A percentile compares a stretch with the other conserved stretches of the same genome.
These are phyloP conservation scores for Jaltomata sinuosa DNA, from an alignment of 257 asterid species.

Conservation along the genomic window DNA sequence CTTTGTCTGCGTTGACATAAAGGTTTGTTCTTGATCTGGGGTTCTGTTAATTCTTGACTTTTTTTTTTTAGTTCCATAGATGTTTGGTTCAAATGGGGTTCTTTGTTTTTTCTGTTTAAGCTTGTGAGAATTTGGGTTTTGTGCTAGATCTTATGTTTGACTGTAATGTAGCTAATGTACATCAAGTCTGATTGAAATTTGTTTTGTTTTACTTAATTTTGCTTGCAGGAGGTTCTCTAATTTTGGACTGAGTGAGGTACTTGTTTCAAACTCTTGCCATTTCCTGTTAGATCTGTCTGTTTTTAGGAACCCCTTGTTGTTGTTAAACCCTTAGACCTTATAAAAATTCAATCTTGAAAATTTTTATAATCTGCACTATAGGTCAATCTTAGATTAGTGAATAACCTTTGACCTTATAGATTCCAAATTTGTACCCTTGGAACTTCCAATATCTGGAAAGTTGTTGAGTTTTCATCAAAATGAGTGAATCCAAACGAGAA, in stretches of 20 bases:
- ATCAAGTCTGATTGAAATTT: not conserved
- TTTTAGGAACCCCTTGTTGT: not conserved
- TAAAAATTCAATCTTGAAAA: not conserved
- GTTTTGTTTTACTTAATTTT: not conserved
- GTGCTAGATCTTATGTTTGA: not conserved
- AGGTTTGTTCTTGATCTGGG: constrained; percentile 4
- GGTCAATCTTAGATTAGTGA: not conserved
- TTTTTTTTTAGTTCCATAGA: not conserved
- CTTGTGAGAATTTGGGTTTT: not conserved
- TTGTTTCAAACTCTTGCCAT: not conserved
- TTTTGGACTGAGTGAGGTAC: not conserved
- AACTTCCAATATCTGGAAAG: not conserved
- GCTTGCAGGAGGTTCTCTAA: not conserved
- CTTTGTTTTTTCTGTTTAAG: not conserved
- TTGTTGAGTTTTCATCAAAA: not conserved
- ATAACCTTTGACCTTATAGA: not conserved
- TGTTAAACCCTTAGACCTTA: not conserved
- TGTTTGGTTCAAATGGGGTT: not conserved
- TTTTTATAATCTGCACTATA: not conserved
- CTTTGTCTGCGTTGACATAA: not conserved
- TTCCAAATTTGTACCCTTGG: not conserved
- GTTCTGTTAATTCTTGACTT: not conserved
- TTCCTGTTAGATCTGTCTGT: not conserved
- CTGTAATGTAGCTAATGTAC: not conserved
- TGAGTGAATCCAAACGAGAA: constrained; percentile 13